Base-by-base conservation (phyloP, 2,329 filamentous ascomycete species). In the Lachnellula cervina region DNA sequence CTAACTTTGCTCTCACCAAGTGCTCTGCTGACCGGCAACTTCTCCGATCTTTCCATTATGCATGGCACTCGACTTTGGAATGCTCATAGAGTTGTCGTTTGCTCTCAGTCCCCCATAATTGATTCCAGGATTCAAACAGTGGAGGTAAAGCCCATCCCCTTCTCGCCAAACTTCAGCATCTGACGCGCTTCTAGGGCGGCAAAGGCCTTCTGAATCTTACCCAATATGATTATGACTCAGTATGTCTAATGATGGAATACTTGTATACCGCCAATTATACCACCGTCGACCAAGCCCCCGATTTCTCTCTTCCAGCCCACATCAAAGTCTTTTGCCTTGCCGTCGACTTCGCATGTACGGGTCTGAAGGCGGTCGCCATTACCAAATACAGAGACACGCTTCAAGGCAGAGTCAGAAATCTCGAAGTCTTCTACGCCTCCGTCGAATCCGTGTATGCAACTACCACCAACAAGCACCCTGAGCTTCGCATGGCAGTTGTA, bases 81-180 rank as follows among this genome's bases (percentile, higher is more conserved):
- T 25, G 62, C 64, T 1, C 65, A 66, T 45, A 63, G 61, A 49
- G 58, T 66, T 4, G 52, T 67, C 9, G 56, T 67, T 2, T 62
- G 58, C 23, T 59, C 62, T 2, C 64, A 67, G 52, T 66, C 64
- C 0, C 5, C 57, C 1, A 51, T 65, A 4, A 55, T 67, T 9
- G 63, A 60, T 45, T 46, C 54, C 2, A 56, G 53, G 52, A 62
- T 64, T 35, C 49, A 57, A 13, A 32, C 19, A 40, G 21, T 49
- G 4, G 25, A 48, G 13, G 38, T 52, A 42, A 19, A 9, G 11
- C 17, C 14, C 34, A 25, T 49, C 19, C 37, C 17, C 28, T 43
- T 50, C 17, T 25, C 17, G 37, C 14, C 32, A 37, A 35, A 35
- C 21, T n/a, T 45, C 6, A 28, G 17, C 17, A 44, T 6, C 47